Evolutionary conservation across 805 yeast genomes (phyloP).

Genomic region (Hanseniaspora nectarophila): DNA sequence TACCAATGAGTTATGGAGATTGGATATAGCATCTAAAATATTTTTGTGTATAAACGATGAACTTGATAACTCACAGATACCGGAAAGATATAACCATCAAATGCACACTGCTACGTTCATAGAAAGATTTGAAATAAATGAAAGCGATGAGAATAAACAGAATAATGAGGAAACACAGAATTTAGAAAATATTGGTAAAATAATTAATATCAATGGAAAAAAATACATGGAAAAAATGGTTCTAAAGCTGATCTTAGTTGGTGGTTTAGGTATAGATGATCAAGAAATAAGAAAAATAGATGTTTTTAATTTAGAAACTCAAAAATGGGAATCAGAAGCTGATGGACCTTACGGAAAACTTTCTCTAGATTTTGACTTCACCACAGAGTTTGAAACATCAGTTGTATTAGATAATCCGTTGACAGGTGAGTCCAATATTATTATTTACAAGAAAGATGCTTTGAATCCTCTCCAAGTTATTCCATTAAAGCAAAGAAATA

Average conservation of each 20-base stretch:
- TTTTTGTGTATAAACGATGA: constrained; percentile 42
- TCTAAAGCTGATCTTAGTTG: constrained; percentile 26
- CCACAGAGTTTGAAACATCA: constrained; percentile 10
- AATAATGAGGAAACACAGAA: not conserved
- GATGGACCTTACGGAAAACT: constrained; percentile 7
- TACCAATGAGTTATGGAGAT: constrained; percentile 58
- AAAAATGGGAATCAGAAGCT: constrained; percentile 24
- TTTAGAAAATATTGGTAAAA: constrained; percentile 1
- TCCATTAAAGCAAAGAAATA: constrained; percentile 20
- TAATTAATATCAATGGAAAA: constrained; percentile 12
- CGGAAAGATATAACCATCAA: constrained; percentile 43
- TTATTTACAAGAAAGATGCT: constrained; percentile 12
- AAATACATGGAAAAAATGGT: constrained; percentile 24
- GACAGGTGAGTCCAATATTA: constrained; percentile 16
- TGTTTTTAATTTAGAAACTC: constrained; percentile 24
- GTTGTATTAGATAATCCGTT: constrained; percentile 18
- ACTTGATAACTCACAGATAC: constrained; percentile 25
- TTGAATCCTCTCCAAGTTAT: constrained; percentile 27
- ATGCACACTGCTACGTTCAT: constrained; percentile 40
- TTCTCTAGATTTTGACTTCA: not conserved
- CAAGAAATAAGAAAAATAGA: constrained; percentile 25
- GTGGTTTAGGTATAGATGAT: constrained; percentile 28
- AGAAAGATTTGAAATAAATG: constrained; percentile 26
- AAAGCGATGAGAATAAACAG: not conserved
- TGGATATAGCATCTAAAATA: constrained; percentile 38